Conservation (phyloP, 805 yeast genomes). For the Monosporozyma servazzii region DNA sequence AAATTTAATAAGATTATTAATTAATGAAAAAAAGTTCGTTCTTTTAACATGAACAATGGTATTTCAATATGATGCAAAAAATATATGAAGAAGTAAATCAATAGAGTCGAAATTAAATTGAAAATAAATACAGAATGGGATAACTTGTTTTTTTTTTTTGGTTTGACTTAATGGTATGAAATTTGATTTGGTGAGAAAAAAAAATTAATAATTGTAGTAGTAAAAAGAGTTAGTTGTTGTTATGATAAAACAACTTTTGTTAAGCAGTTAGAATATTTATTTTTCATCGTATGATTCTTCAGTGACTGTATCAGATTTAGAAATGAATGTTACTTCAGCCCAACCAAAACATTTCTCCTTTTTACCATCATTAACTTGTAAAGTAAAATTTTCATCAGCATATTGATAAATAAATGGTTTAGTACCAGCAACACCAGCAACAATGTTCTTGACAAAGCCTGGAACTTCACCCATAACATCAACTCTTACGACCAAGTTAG, state of each 20-base stretch:
- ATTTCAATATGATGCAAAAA: not conserved
- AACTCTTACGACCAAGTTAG: conserved; percentile 69
- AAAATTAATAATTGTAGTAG: not conserved
- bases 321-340: conserved; percentile 29
- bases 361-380: conserved; percentile 16
- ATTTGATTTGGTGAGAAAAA: not conserved
- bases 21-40: not conserved
- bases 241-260: not conserved
- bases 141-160: not conserved
- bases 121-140: not conserved
- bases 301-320: conserved; percentile 24
- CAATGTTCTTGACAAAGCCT: conserved; percentile 83
- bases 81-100: not conserved
- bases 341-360: conserved; percentile 24
- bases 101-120: not conserved
- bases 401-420: conserved; percentile 95
- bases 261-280: conserved; percentile 1
- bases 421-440: conserved; percentile 89
- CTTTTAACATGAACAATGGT: not conserved
- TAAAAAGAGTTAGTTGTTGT: not conserved
- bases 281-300: conserved; percentile 14
- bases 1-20: not conserved
- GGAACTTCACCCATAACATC: conserved; percentile 98
- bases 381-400: conserved; percentile 41
- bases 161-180: not conserved